A percentile compares a stretch with the other conserved stretches of the same genome.
Evolutionary conservation across 2,329 filamentous ascomycete species (phyloP).

Genomic region (Parafenestella ontariensis): DNA sequence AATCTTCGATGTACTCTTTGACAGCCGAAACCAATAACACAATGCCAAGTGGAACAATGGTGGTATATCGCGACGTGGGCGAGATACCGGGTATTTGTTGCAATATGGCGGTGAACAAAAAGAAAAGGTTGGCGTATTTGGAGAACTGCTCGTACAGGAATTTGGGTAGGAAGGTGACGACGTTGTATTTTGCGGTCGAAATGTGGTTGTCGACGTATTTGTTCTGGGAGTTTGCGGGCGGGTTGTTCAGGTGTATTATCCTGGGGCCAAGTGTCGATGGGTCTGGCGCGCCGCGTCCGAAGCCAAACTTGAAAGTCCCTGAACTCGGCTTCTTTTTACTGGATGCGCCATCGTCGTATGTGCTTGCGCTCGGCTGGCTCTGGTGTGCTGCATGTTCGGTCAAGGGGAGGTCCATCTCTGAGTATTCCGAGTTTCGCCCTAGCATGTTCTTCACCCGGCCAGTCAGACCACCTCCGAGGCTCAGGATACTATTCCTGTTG

Average conservation of each 20-base stretch:
- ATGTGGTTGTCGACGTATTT: slow-evolving; percentile 97
- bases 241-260: slow-evolving; percentile 95
- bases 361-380: slow-evolving; percentile 49
- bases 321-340: slow-evolving; percentile 50
- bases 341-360: slow-evolving; percentile 42
- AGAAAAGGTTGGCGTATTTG: slow-evolving; percentile 99
- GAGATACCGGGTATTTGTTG: slow-evolving; percentile 96
- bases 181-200: slow-evolving; percentile 96
- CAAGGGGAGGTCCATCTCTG: slow-evolving; percentile 96
- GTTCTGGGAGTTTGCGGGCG: slow-evolving; percentile 85
- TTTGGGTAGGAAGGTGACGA: slow-evolving; percentile 91
- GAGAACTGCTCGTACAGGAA: slow-evolving; percentile 99
- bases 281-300: slow-evolving; percentile 83
- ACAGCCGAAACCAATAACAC: slow-evolving; percentile 93
- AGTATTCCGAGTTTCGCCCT: slow-evolving; percentile 86
- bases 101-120: slow-evolving; percentile 93
- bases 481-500: slow-evolving; percentile 87
- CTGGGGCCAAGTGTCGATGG: slow-evolving; percentile 90
- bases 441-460: slow-evolving; percentile 89
- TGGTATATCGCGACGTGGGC: slow-evolving; percentile 94
- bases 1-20: slow-evolving; percentile 94
- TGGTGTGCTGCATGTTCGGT: slow-evolving; percentile 73
- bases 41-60: slow-evolving; percentile 89
- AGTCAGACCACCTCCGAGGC: slow-evolving; percentile 84
- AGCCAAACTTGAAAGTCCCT: slow-evolving; percentile 88